Percentiles rank a stretch among this genome's conserved stretches.
phyloP scores from a whole-genome alignment of 2,329 filamentous ascomycete genomes.

The Aureobasidium sp. region DNA sequence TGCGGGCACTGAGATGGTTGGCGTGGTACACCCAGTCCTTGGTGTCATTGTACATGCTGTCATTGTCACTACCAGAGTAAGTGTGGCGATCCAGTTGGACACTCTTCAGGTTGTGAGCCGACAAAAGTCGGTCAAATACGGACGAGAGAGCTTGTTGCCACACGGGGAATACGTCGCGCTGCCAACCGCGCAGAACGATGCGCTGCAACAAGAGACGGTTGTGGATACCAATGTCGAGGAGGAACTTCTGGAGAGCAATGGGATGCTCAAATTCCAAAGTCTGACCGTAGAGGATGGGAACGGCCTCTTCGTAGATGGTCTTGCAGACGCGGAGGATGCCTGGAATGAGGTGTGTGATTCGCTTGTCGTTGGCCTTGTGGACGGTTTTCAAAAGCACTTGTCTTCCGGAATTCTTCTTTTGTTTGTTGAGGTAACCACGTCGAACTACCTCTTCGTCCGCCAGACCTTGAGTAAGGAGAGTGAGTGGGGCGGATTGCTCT shows the following conservation, averaged over 20 bases:
- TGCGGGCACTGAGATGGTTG: not conserved
- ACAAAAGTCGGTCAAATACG: not conserved
- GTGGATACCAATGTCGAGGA: not conserved
- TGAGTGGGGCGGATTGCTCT: not conserved
- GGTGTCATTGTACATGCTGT: not conserved
- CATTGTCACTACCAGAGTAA: not conserved
- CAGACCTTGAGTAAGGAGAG: not conserved
- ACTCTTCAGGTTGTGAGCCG: not conserved
- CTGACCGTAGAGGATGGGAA: conserved; percentile 5
- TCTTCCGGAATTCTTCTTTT: not conserved
- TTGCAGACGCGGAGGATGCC: not conserved
- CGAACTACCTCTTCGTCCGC: not conserved
- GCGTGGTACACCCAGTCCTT: not conserved
- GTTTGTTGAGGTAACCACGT: not conserved
- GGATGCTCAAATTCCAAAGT: conserved; percentile 4
- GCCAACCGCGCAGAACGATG: conserved; percentile 1
- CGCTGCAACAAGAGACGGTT: not conserved
- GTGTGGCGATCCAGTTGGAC: not conserved
- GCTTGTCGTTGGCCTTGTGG: not conserved
- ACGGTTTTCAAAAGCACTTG: not conserved
- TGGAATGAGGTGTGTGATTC: not conserved
- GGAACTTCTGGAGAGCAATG: not conserved
- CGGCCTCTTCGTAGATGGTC: not conserved
- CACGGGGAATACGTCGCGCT: not conserved
- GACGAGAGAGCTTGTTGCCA: not conserved